Base-by-base conservation (phyloP, 805 yeast genomes). In the Starmerella kuoi region DNA sequence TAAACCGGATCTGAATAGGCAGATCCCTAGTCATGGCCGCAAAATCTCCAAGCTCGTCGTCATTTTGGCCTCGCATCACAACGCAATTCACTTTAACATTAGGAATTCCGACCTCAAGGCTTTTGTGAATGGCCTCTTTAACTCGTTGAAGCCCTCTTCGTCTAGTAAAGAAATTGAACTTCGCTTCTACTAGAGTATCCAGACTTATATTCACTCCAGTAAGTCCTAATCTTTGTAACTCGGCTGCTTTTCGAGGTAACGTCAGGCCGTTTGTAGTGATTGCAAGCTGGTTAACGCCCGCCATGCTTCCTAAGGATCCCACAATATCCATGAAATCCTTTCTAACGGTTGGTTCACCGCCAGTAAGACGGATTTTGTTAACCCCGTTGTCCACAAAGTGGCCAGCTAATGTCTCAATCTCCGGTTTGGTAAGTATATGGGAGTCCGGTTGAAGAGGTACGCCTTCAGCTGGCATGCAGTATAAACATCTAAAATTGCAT, bases 401-500 rank as follows among this genome's bases (percentile, higher is more conserved):
- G 30, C 49, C 31, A 1, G 75, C 71, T 4, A 72, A 47, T 26
- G 58, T 47, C 8, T 67, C 49, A 33, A 72, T 70, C 50, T 72
- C 76, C 27, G 61, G 62, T 0, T 68, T 61, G 6, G 69, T 59
- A 33, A 72, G 50, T 15, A 70, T 55, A 9, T 65, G 49, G 3
- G 61, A 63, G 2, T 58, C 52, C 5, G 73, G 72, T 19, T 70
- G 64, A 21, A 72, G 52, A n/a, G 64, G 68, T 2, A 72, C 64
- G 4, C 77, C 77, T 39, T 72, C 73, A 42, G 69, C 74, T 0
- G 77, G 77, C 77, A 72, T 72, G 48, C 76, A 72, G 49, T 72
- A 72, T 15, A 63, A 56, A 33, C 62, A 59, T 8, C 69, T 47
- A 18, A 71, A 51, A 48, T 71, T 71, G 46, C 76, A 71, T 19